phyloP scores from a whole-genome alignment of 139 green algal species.

The Haematococcus sp. region DNA sequence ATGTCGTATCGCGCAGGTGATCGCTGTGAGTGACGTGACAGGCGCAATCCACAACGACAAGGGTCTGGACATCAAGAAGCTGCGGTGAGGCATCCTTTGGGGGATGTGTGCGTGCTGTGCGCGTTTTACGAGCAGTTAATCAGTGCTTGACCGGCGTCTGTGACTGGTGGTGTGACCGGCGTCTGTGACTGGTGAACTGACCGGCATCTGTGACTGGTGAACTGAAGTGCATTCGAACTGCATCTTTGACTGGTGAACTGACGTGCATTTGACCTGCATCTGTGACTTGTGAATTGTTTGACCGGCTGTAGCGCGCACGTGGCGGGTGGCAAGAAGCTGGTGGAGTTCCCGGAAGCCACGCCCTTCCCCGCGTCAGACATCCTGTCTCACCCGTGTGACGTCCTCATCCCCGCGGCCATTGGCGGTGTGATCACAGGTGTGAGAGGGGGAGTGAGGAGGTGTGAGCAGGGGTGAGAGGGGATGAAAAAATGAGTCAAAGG shows the following conservation, averaged over 20 bases:
- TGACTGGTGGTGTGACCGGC: too few species aligned
- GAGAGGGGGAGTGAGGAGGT: background rate
- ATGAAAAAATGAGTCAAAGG: background rate
- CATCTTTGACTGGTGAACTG: too few species aligned
- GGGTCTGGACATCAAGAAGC: slow-evolving; percentile 69
- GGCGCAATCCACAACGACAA: slow-evolving; percentile 67
- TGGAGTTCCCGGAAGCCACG: slow-evolving; percentile 33
- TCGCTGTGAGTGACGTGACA: slow-evolving; percentile 77
- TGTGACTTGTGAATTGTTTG: too few species aligned
- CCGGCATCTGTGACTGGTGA: background rate
- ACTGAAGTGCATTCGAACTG: too few species aligned
- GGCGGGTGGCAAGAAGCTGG: slow-evolving; percentile 35
- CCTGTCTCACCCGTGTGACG: slow-evolving; percentile 67
- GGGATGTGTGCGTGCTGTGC: too few species aligned
- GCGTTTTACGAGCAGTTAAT: background rate
- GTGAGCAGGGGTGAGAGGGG: background rate
- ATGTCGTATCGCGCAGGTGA: slow-evolving; percentile 31
- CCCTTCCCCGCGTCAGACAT: slow-evolving; percentile 41
- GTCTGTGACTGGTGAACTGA: too few species aligned
- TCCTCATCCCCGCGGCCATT: slow-evolving; percentile 87
- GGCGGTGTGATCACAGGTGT: slow-evolving; percentile 34
- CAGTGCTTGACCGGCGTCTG: slow-evolving; percentile 16
- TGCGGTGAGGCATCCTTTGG: slow-evolving; percentile 29
- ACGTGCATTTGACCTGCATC: too few species aligned
- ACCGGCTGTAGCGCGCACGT: slow-evolving; percentile 49